Evolutionary conservation across 2,329 filamentous ascomycete genomes (phyloP), one percentile per base, ranked within the genome.

Genomic region (Colletotrichum agaves): DNA sequence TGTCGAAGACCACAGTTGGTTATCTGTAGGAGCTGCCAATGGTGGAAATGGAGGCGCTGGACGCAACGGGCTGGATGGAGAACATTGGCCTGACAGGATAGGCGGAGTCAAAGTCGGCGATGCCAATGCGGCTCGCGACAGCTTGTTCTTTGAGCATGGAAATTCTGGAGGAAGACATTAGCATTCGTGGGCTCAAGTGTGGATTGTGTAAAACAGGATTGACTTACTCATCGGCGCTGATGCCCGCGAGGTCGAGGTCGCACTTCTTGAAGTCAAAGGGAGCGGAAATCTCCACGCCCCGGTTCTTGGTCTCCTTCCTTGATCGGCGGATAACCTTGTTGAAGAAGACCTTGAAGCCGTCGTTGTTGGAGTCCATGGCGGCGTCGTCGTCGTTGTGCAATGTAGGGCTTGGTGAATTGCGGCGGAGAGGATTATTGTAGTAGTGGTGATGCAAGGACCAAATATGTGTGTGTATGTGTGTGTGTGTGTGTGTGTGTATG

Each of bases 211-310:
- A 13, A 47, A n/a, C 33, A 33, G 57, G 46, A 44, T 3, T 17
- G 13, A 79, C 86, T 76, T 82, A 89, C 87, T 90, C 86, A 71
- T 88, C 85, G 70, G 87, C 81, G 50, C 84, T 85, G 46, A 89
- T 79, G 43, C 87, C 87, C 2, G 86, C 85, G 13, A 89, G 77
- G 47, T 77, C 77, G 44, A 84, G 79, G n/a, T 81, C 77, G 73
- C 87, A 85, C 65, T 82, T 83, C 74, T 85, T 84, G 73, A 89
- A 85, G 74, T 88, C 81, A 76, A 87, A 90, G 0, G 87, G 87
- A 10, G 83, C 82, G 56, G 86, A 88, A 74, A 87, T 87, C 59
- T 84, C 78, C 13, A 83, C 66, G n/a, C 72, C 74, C 19, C 75
- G n/a, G 15, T 23, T 75, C 73, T 82, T 82, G 52, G 78, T 75